Conservation (phyloP, 2,329 filamentous ascomycete species). For the Pseudogymnoascus sp. region DNA sequence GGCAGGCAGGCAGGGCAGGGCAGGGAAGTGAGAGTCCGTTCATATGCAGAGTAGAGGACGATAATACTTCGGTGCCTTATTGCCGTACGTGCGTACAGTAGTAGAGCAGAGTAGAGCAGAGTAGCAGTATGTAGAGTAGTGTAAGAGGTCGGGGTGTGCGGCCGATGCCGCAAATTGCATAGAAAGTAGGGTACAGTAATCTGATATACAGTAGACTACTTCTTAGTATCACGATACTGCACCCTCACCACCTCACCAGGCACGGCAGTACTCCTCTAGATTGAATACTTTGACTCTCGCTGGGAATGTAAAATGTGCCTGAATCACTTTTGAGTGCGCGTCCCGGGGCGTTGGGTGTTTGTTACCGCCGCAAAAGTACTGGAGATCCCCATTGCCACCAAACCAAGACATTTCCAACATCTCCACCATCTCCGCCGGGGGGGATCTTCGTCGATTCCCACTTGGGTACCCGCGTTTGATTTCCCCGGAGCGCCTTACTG, state of each 20-base stretch:
- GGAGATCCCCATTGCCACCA: background rate
- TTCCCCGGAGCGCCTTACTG: background rate
- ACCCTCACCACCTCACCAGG: background rate
- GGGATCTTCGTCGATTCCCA: background rate
- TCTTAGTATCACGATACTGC: background rate
- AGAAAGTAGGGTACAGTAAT: background rate
- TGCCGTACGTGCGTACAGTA: background rate
- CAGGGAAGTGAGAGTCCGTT: background rate
- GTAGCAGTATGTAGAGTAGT: background rate
- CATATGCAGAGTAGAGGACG: no score
- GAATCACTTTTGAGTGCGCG: background rate
- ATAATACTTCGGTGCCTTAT: background rate
- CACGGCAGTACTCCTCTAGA: background rate
- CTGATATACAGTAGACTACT: no score
- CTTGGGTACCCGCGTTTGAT: background rate
- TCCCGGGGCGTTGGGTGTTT: background rate
- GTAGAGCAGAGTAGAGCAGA: background rate
- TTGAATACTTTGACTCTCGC: background rate
- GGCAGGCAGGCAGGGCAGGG: background rate
- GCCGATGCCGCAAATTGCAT: slow-evolving; percentile 1
- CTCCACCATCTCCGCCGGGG: background rate
- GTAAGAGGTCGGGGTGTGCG: background rate
- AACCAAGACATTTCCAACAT: background rate
- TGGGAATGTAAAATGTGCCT: background rate
- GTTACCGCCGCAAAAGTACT: background rate